Percentiles rank a stretch among this genome's conserved stretches.
Evolutionary conservation across 2,329 filamentous ascomycete species (phyloP).

Genomic region (Ophiostoma quercus): DNA sequence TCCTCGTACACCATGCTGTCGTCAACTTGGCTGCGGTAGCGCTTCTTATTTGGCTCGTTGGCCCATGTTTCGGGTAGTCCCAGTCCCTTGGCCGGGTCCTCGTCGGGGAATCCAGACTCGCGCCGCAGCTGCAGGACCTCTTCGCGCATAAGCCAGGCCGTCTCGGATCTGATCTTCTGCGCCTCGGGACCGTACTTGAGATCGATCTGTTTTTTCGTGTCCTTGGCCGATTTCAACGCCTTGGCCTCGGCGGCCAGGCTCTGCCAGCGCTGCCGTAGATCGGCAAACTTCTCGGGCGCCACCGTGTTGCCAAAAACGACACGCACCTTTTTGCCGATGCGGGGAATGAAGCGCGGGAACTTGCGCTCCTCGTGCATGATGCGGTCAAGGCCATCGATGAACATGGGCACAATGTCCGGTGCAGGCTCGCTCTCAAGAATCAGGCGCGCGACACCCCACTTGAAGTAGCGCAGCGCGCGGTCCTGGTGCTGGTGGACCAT

Average conservation of each 20-base stretch:
- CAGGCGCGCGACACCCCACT: constrained; percentile 89
- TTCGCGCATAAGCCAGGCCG: constrained; percentile 69
- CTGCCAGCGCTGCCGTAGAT: constrained; percentile 69
- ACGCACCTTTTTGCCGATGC: constrained; percentile 63
- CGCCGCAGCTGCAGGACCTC: constrained; percentile 75
- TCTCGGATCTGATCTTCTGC: constrained; percentile 69
- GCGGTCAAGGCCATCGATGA: constrained; percentile 82
- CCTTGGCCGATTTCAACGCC: not conserved
- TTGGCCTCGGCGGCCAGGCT: constrained; percentile 52
- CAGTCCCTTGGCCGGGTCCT: constrained; percentile 61
- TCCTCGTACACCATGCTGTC: constrained; percentile 42
- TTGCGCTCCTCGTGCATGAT: constrained; percentile 80
- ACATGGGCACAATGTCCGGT: constrained; percentile 88
- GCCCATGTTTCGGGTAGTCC: constrained; percentile 78
- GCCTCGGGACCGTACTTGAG: constrained; percentile 70
- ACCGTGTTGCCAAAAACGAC: constrained; percentile 76
- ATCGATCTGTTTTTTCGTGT: constrained; percentile 31
- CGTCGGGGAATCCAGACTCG: constrained; percentile 67
- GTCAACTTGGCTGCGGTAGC: constrained; percentile 51
- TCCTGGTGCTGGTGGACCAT: constrained; percentile 82
- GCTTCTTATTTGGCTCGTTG: constrained; percentile 44
- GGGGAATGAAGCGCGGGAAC: constrained; percentile 76
- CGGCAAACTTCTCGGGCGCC: constrained; percentile 71
- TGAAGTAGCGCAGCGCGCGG: constrained; percentile 88
- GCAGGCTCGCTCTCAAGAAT: constrained; percentile 81